These are phyloP conservation scores for Dioszegia hungarica DNA, from an alignment of 768 basidiomycete genomes.

Conservation along the genomic window DNA sequence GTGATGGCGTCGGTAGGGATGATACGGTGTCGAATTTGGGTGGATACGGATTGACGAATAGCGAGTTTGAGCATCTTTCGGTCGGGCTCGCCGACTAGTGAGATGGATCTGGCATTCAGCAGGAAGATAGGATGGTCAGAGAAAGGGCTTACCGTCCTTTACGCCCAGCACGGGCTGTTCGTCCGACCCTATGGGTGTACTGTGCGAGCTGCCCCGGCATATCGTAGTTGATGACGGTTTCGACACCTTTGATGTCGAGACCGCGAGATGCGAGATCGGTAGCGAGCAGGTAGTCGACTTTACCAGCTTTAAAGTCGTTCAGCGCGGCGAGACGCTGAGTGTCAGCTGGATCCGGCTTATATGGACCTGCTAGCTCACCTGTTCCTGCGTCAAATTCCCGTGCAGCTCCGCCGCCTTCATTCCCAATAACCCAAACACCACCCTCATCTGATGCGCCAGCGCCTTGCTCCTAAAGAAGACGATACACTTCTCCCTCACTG, in stretches of 20 bases:
- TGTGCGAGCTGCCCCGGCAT: slow-evolving; percentile 91
- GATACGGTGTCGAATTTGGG: slow-evolving; percentile 82
- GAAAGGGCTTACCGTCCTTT: slow-evolving; percentile 69
- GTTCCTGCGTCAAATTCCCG: slow-evolving; percentile 92
- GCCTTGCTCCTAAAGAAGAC: slow-evolving; percentile 96
- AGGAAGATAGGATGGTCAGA: background rate
- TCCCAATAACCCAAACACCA: slow-evolving; percentile 70
- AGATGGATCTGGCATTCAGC: slow-evolving; percentile 64
- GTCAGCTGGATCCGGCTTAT: background rate
- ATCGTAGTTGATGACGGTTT: slow-evolving; percentile 97
- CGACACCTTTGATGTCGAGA: slow-evolving; percentile 94
- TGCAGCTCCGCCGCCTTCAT: slow-evolving; percentile 89
- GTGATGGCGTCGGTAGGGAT: slow-evolving; percentile 69
- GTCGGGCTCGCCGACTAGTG: slow-evolving; percentile 91
- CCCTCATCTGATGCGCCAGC: slow-evolving; percentile 91
- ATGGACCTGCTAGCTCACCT: slow-evolving; percentile 56
- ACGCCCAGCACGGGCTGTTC: slow-evolving; percentile 90
- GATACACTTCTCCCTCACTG: slow-evolving; percentile 76
- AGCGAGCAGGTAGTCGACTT: slow-evolving; percentile 88
- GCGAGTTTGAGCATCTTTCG: slow-evolving; percentile 93
- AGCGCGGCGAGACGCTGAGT: slow-evolving; percentile 77
- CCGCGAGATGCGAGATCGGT: slow-evolving; percentile 94
- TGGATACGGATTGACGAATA: slow-evolving; percentile 74
- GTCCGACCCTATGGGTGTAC: slow-evolving; percentile 93
- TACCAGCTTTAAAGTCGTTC: slow-evolving; percentile 77